Evolutionary conservation across 192 early-diverging fungal species (phyloP).

Genomic region (Coemansia sp.): DNA sequence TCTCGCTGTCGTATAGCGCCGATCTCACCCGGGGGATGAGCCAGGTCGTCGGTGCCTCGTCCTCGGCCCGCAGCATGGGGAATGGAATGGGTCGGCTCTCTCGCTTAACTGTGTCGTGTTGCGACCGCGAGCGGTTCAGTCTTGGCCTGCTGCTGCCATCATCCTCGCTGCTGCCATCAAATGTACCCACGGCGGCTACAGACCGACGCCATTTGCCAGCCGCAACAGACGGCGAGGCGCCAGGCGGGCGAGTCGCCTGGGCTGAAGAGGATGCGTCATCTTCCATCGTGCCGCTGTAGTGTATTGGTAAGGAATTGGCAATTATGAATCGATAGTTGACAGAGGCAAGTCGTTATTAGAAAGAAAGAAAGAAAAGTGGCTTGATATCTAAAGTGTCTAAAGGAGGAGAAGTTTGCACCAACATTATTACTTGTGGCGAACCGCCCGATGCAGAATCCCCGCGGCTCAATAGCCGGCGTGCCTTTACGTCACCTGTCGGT

Average conservation of each 20-base stretch:
- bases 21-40: constrained; percentile 51
- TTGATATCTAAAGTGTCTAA: not conserved
- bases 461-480: not conserved
- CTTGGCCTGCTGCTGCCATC: not conserved
- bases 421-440: not conserved
- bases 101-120: constrained; percentile 10
- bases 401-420: not conserved
- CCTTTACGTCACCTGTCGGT: not conserved
- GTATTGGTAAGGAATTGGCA: not conserved
- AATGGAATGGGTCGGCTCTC: constrained; percentile 31
- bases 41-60: constrained; percentile 52
- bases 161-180: constrained; percentile 3
- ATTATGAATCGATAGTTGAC: not conserved
- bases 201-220: constrained; percentile 9
- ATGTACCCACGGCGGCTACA: not conserved
- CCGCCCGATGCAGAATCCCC: not conserved
- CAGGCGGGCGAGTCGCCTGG: not conserved
- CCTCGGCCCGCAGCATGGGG: constrained; percentile 44
- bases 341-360: not conserved
- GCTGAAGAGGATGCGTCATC: not conserved
- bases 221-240: not conserved
- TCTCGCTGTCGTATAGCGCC: constrained; percentile 45
- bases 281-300: not conserved
- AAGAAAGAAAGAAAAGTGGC: not conserved
- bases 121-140: constrained; percentile 28